Evolutionary conservation across 768 basidiomycete genomes (phyloP).

Genomic region (Lactarius tabidus): DNA sequence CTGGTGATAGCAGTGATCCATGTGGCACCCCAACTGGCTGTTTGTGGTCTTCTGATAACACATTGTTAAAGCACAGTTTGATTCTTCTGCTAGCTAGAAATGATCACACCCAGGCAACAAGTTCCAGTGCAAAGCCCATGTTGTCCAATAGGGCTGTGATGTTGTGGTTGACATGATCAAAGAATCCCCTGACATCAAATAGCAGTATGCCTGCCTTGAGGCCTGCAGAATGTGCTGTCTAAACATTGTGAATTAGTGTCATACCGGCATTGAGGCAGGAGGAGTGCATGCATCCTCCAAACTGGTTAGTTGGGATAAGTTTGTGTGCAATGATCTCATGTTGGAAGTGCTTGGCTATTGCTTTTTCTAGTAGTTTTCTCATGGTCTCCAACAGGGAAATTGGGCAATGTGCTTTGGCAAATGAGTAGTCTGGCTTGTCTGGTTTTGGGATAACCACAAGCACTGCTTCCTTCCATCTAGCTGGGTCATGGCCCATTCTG

Average conservation of each 20-base stretch:
- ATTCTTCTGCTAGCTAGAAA: too few species aligned
- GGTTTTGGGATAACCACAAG: conserved; percentile 37
- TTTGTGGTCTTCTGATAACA: too few species aligned
- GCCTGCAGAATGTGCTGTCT: conserved; percentile 23
- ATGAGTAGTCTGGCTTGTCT: conserved; percentile 33
- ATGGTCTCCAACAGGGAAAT: conserved; percentile 33
- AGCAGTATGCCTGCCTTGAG: conserved; percentile 33
- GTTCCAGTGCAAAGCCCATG: too few species aligned
- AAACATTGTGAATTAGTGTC: not conserved
- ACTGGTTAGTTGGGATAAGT: too few species aligned
- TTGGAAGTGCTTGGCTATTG: conserved; percentile 29
- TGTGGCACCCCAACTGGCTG: too few species aligned
- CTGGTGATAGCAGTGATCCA: too few species aligned
- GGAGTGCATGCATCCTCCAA: conserved; percentile 26
- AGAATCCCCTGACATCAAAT: conserved; percentile 36
- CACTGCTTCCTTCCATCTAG: conserved; percentile 27
- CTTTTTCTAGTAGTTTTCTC: conserved; percentile 31
- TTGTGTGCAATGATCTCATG: conserved; percentile 35
- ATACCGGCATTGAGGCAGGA: conserved; percentile 37
- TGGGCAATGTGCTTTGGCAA: conserved; percentile 36
- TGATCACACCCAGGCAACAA: too few species aligned
- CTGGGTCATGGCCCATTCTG: conserved; percentile 3
- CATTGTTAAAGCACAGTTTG: too few species aligned
- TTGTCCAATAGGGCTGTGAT: not conserved
- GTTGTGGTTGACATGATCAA: not conserved